Evolutionary conservation across 2,329 filamentous ascomycete species (phyloP).

Genomic region (Simplicillium sp.): DNA sequence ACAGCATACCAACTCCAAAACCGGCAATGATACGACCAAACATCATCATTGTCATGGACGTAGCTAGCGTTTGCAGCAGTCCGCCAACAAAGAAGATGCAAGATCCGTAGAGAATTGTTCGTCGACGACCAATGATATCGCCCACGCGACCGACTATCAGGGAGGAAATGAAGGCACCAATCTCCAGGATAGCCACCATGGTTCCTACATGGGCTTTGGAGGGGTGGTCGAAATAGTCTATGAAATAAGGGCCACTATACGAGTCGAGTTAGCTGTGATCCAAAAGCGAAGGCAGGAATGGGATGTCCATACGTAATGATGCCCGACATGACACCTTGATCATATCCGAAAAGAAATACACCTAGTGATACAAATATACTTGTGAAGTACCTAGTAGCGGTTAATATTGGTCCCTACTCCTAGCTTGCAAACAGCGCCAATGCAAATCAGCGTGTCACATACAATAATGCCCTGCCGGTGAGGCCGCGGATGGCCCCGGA

Average conservation of each 20-base stretch:
- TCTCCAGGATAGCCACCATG: conserved; percentile 94
- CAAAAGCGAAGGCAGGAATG: background rate
- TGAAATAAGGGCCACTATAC: conserved; percentile 74
- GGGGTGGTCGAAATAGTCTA: conserved; percentile 85
- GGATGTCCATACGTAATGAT: conserved; percentile 49
- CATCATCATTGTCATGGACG: conserved; percentile 83
- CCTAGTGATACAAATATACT: conserved; percentile 83
- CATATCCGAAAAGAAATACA: conserved; percentile 83
- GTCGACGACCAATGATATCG: conserved; percentile 81
- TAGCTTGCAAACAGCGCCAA: background rate
- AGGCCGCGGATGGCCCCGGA: conserved; percentile 76
- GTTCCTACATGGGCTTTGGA: conserved; percentile 82
- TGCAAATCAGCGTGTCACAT: conserved; percentile 16
- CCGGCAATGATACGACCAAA: conserved; percentile 75
- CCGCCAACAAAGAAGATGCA: conserved; percentile 80
- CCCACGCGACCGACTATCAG: conserved; percentile 79
- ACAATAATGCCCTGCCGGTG: conserved; percentile 92
- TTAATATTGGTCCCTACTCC: conserved; percentile 13
- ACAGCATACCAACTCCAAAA: conserved; percentile 78
- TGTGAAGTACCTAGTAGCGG: conserved; percentile 68
- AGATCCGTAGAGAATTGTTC: conserved; percentile 88
- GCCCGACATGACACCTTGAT: conserved; percentile 81
- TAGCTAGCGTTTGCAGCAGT: conserved; percentile 72
- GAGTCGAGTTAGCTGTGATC: conserved; percentile 11
- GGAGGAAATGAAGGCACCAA: conserved; percentile 87